Evolutionary conservation across 2,329 filamentous ascomycete species (phyloP), one percentile per base, ranked within the genome.

Genomic region (Fusarium pseudocircinatum): DNA sequence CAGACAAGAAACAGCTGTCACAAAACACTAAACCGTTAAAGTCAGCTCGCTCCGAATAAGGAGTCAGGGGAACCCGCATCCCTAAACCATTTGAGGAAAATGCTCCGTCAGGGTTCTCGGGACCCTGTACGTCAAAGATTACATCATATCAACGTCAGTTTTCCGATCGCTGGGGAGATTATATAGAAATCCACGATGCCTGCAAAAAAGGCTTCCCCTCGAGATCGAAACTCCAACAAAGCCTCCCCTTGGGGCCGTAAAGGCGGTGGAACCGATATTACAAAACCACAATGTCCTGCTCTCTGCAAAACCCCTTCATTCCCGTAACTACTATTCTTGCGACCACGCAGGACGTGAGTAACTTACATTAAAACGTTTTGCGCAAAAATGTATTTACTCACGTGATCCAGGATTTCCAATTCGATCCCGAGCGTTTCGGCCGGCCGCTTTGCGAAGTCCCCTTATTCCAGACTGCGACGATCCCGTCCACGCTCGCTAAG

Each of bases 81-180:
- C 9, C 42, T 58, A 49, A 50, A 5, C 30, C 6, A 11, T 28
- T 58, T 15, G 2, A 20, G 26, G 42, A 2, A 26, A 61, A 22
- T 58, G 14, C 40, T 46, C 52, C 30, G 42, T 16, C 52, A 50
- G n/a, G 63, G 56, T 63, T 43, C 40, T 28, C 6, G 24, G 14
- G 14, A 11, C 11, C 4, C 2, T 39, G 14, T 37, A 16, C 7
- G 6, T 16, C 2, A 22, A 12, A 12, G 13, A 24, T 68, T 39
- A 68, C 65, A 68, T 68, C 65, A 68, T 47, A 42, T 6, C 4
- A 20, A 30, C 57, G 54, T 68, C 63, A 68, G 18, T 26, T 40
- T 53, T 22, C 30, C 14, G 53, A 50, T 36, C 46, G 14, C 22
- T 32, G 6, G 42, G n/a, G 16, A 16, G 39, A 56, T 65, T 42